Evolutionary conservation across 2,329 filamentous ascomycete species (phyloP), one percentile per base, ranked within the genome.

Genomic region (Claviceps citrina): DNA sequence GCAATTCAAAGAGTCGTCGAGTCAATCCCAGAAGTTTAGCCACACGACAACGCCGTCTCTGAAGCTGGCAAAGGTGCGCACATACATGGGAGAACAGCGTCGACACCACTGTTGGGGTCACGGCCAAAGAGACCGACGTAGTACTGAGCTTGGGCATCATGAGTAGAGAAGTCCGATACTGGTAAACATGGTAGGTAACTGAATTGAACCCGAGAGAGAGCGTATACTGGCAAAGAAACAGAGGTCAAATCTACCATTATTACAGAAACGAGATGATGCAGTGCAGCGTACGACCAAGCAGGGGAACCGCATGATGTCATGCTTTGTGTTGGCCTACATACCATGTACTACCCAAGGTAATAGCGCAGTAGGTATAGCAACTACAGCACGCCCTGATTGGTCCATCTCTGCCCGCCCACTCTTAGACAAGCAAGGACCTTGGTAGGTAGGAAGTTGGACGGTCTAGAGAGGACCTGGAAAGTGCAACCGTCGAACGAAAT

Each of bases 41-140:
- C 25, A 28, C 27, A 13, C 34, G 16, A 31, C 26, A n/a, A 24
- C n/a, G 10, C 20, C 18, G 31, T 38, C 7, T 7, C 13, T 27
- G 22, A 36, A 19, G 20, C 9, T 19, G 25, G 22, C 16, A 36
- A 27, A 18, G 27, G 13, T 20, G 25, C 7, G 20, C 16, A 58
- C 78, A 51, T 70, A 87, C 84, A 69, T 96, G 91, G 43, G 79
- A 80, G 51, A 96, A 68, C 46, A 89, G 78, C 12, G 89, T 95
- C 48, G 83, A 79, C 41, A 96, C 71, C 35, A 93, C 82, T 3
- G 83, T 86, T 10, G 91, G 89, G 46, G 86, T 85, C 40, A 95
- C 81, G 37, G 86, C 86, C 47, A 84, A 72, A 42, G 79, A 77
- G 44, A 96, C 80, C 12, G 82, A 78, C 30, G 89, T 71, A 15